phyloP scores from a whole-genome alignment of 225 moss, liverwort and hornwort species.

The Pseudisothecium myosuroides region DNA sequence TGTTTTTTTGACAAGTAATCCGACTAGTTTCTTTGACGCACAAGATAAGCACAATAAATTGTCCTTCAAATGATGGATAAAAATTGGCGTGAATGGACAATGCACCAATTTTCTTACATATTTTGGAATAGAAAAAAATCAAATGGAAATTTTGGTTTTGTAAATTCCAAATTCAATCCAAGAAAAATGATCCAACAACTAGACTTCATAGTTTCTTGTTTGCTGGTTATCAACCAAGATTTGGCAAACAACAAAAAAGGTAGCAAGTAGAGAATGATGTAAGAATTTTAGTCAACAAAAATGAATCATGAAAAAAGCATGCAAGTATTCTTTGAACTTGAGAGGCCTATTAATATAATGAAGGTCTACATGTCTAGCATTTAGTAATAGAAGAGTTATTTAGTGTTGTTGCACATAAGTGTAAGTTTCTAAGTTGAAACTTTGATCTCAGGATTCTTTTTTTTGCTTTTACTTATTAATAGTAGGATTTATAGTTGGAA shows the following conservation, averaged over 20 bases:
- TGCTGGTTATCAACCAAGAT: neutral
- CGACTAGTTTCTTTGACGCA: neutral
- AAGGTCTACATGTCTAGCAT: too few relatives aligned
- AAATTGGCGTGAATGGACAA: neutral
- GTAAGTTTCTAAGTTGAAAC: too few relatives aligned
- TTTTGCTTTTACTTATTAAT: too few relatives aligned
- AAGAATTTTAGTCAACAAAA: accelerated
- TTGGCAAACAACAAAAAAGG: neutral
- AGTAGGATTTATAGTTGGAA: too few relatives aligned
- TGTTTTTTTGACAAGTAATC: too few relatives aligned
- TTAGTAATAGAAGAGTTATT: too few relatives aligned
- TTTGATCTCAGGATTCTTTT: too few relatives aligned
- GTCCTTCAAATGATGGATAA: neutral
- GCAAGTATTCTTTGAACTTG: neutral
- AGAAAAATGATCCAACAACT: neutral
- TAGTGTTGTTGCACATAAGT: too few relatives aligned
- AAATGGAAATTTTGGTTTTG: neutral
- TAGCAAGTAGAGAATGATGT: neutral
- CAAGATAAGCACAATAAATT: neutral
- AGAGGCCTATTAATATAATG: too few relatives aligned
- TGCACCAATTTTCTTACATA: too few relatives aligned
- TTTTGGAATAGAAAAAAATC: too few relatives aligned
- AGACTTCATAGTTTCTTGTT: neutral
- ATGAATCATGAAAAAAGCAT: neutral
- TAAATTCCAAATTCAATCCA: neutral